These are phyloP conservation scores for Lipomyces yarrowii DNA, from an alignment of 1,139 yeast species.

Conservation along the genomic window DNA sequence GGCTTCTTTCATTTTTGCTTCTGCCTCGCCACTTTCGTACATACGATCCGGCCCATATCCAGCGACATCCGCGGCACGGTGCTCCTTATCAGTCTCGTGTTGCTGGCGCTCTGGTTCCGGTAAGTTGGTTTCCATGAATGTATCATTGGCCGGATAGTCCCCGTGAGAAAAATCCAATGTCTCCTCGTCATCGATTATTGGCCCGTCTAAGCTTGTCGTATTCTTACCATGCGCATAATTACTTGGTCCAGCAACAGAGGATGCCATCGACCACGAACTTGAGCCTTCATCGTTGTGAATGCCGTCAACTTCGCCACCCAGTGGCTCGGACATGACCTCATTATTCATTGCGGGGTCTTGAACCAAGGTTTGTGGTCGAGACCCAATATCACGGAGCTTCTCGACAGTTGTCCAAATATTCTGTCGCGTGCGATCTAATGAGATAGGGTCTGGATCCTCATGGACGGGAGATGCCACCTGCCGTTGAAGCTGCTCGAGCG, in stretches of 20 bases:
- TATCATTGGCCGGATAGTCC: not conserved
- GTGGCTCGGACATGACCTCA: constrained; percentile 15
- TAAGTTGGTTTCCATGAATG: not conserved
- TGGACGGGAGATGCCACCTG: not conserved
- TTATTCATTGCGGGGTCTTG: constrained; percentile 12
- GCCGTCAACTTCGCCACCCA: constrained; percentile 27
- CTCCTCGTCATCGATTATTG: not conserved
- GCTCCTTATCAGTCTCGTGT: not conserved
- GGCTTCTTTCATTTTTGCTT: constrained; percentile 15
- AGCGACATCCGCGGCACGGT: constrained; percentile 17
- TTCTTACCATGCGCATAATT: not conserved
- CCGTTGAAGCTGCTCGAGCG: constrained; percentile 80
- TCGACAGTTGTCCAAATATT: constrained; percentile 25
- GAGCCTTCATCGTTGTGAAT: constrained; percentile 3
- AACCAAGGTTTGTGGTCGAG: constrained; percentile 6
- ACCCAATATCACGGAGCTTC: constrained; percentile 9
- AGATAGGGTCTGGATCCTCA: not conserved
- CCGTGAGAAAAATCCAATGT: not conserved
- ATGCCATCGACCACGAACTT: not conserved
- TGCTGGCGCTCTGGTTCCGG: not conserved
- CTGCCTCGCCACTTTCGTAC: constrained; percentile 20
- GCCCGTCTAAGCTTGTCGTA: not conserved
- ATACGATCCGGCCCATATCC: constrained; percentile 26
- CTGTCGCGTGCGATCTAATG: constrained; percentile 13
- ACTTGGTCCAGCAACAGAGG: not conserved